These are phyloP conservation scores for Fusarium buxicola DNA, from an alignment of 2,329 filamentous ascomycete species.

Conservation along the genomic window DNA sequence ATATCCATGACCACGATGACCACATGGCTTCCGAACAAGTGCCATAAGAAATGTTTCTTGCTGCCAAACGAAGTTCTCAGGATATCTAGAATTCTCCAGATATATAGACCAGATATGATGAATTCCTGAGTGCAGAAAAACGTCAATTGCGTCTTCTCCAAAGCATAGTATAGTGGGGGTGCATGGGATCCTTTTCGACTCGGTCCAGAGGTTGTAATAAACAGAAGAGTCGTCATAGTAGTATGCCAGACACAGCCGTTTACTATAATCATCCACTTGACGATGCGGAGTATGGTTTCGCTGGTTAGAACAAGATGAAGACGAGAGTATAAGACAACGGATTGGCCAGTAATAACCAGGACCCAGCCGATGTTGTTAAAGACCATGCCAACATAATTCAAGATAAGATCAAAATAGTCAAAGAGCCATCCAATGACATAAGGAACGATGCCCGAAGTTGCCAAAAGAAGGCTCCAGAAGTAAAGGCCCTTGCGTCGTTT, in stretches of 20 bases:
- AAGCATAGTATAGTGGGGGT: neutral
- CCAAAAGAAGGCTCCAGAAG: slow-evolving; percentile 5
- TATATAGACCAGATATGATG: neutral
- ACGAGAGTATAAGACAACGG: slow-evolving; percentile 1
- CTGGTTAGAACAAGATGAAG: neutral
- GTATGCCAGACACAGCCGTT: slow-evolving; percentile 2
- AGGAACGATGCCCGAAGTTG: neutral
- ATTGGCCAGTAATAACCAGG: neutral
- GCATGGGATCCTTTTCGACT: neutral
- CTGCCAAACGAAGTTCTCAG: neutral
- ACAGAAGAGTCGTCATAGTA: neutral
- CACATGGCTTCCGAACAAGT: slow-evolving; percentile 1
- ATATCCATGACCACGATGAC: slow-evolving; percentile 21
- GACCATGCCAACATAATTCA: neutral
- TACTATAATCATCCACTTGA: neutral
- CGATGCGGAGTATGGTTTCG: neutral
- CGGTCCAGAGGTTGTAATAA: neutral
- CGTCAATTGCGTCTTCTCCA: neutral
- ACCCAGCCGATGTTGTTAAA: neutral
- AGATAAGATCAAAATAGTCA: neutral
- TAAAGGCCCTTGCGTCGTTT: neutral
- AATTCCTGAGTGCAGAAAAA: slow-evolving; percentile 4
- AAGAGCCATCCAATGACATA: neutral
- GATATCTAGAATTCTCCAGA: neutral
- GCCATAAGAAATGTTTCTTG: neutral